phyloP scores from a whole-genome alignment of 306 rosid genomes.

The Hippophae gyantsensis region DNA sequence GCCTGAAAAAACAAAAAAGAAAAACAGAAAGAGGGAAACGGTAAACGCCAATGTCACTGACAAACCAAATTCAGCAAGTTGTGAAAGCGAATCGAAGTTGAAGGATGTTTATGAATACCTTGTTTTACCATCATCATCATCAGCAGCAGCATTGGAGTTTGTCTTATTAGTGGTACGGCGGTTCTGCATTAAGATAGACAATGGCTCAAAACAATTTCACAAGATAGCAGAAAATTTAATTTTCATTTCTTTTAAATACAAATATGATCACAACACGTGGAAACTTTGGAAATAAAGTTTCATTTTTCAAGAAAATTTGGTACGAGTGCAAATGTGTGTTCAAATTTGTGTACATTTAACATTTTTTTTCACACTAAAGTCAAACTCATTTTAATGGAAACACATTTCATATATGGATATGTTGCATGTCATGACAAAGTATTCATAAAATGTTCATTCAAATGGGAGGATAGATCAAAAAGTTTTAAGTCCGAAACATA shows the following conservation, averaged over 20 bases:
- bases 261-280: not conserved
- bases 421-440: too few relatives aligned
- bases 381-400: too few relatives aligned
- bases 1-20: conserved; percentile 29
- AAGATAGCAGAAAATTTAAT: too few relatives aligned
- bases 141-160: conserved; percentile 29
- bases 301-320: too few relatives aligned
- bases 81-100: conserved; percentile 22
- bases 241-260: not conserved
- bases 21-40: not conserved
- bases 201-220: not conserved
- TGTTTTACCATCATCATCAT: conserved; percentile 12
- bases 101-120: conserved; percentile 34
- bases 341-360: too few relatives aligned
- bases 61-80: not conserved
- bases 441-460: too few relatives aligned
- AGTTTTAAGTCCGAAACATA: too few relatives aligned
- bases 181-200: conserved; percentile 40
- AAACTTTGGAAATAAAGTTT: too few relatives aligned
- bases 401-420: too few relatives aligned
- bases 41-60: not conserved
- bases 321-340: too few relatives aligned
- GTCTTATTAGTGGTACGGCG: conserved; percentile 47
- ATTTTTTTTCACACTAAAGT: too few relatives aligned
- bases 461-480: too few relatives aligned